These are phyloP conservation scores for Penicillium sp. DNA, from an alignment of 2,329 filamentous ascomycete species.

Conservation along the genomic window DNA sequence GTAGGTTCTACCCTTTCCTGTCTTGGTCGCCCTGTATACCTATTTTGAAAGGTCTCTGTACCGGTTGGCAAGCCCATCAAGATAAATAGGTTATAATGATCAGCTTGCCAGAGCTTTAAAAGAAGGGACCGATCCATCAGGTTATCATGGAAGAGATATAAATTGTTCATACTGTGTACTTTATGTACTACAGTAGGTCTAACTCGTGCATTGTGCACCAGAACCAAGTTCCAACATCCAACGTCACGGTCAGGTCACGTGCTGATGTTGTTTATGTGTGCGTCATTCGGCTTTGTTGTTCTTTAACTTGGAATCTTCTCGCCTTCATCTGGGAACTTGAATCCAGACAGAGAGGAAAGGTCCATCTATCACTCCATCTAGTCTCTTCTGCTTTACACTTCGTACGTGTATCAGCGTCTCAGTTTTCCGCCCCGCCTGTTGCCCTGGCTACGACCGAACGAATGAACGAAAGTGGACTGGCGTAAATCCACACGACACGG, in stretches of 20 bases:
- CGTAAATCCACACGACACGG: conserved; percentile 20
- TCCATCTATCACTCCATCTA: background rate
- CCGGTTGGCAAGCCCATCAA: too few relatives aligned
- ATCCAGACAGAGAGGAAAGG: background rate
- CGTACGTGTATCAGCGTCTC: background rate
- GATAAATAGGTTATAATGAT: too few relatives aligned
- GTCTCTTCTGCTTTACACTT: background rate
- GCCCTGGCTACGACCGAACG: conserved; percentile 37
- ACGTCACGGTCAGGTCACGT: background rate
- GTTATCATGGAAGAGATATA: too few relatives aligned
- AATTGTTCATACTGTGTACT: too few relatives aligned
- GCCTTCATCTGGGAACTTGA: background rate
- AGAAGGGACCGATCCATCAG: too few relatives aligned
- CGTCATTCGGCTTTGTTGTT: conserved; percentile 5
- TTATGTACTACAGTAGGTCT: too few relatives aligned
- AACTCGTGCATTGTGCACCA: too few relatives aligned
- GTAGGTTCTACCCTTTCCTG: background rate
- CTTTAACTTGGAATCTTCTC: background rate
- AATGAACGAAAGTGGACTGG: conserved; percentile 18
- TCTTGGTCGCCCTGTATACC: background rate
- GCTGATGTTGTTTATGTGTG: conserved; percentile 1
- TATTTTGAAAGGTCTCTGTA: background rate
- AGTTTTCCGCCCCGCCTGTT: conserved; percentile 30
- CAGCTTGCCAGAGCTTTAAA: too few relatives aligned
- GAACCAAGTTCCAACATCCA: too few relatives aligned